phyloP scores from a whole-genome alignment of 2,329 filamentous ascomycete genomes.

The Cladosporium sp. region DNA sequence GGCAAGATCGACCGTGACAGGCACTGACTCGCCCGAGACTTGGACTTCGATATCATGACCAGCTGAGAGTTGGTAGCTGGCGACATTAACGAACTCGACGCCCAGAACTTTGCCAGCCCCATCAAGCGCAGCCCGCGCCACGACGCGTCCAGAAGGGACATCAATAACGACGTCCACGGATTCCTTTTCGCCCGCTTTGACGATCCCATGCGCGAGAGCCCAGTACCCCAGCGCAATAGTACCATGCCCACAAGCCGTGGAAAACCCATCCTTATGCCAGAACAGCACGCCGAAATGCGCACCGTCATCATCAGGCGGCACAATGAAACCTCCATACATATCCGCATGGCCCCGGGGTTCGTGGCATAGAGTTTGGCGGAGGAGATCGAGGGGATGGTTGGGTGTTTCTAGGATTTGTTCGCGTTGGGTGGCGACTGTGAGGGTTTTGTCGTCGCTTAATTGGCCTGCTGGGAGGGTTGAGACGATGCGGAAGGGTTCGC shows the following conservation, averaged over 20 bases:
- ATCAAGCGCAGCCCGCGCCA: constrained; percentile 5
- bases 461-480: constrained; percentile 31
- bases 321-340: constrained; percentile 49
- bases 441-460: constrained; percentile 35
- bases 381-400: constrained; percentile 17
- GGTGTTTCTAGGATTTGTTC: constrained; percentile 31
- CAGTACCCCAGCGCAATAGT: constrained; percentile 47
- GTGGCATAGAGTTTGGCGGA: constrained; percentile 40
- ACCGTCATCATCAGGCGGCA: constrained; percentile 40
- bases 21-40: not conserved
- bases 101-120: not conserved
- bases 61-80: constrained; percentile 10
- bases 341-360: constrained; percentile 48
- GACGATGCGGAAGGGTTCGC: constrained; percentile 47
- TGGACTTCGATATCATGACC: not conserved
- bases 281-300: constrained; percentile 48
- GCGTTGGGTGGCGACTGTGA: constrained; percentile 34
- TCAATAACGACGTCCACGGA: constrained; percentile 12
- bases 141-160: constrained; percentile 15
- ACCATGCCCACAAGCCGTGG: constrained; percentile 50
- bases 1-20: constrained; percentile 5
- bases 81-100: constrained; percentile 16
- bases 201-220: constrained; percentile 25
- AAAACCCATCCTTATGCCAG: constrained; percentile 45
- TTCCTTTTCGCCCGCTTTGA: not conserved